Percentiles rank a stretch among this genome's conserved stretches.
Evolutionary conservation across 352 stramenopile species (phyloP).

Genomic region (Phytophthora ramorum): DNA sequence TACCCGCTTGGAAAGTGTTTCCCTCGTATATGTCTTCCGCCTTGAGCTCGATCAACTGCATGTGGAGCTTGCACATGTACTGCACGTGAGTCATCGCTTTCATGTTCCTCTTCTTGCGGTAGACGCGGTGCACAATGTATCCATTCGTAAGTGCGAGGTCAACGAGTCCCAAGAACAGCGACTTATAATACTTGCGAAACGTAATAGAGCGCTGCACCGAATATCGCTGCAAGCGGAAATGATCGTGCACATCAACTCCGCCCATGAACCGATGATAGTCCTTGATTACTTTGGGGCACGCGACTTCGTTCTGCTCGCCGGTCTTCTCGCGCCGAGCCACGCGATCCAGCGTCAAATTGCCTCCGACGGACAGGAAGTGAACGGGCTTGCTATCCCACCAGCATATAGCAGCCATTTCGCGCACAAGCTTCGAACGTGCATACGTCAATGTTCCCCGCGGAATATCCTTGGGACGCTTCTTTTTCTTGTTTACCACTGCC

Average conservation of each 20-base stretch:
- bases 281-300: constrained; percentile 10
- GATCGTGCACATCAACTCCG: constrained; percentile 20
- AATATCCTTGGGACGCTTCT: constrained; percentile 10
- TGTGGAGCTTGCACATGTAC: constrained; percentile 7
- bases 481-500: constrained; percentile 3
- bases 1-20: constrained; percentile 7
- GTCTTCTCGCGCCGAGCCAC: constrained; percentile 9
- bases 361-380: constrained; percentile 7
- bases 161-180: constrained; percentile 13
- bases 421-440: constrained; percentile 8
- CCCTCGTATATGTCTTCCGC: constrained; percentile 6
- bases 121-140: constrained; percentile 12
- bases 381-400: constrained; percentile 18
- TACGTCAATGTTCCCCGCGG: constrained; percentile 4
- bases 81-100: constrained; percentile 4
- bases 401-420: constrained; percentile 2
- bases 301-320: constrained; percentile 5
- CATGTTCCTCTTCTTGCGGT: constrained; percentile 5
- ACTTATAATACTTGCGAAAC: constrained; percentile 25
- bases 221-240: constrained; percentile 15
- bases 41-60: not conserved
- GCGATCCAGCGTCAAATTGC: not conserved
- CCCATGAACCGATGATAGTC: constrained; percentile 20
- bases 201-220: constrained; percentile 11
- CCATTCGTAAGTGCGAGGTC: constrained; percentile 17